Evolutionary conservation across 2,329 filamentous ascomycete species (phyloP).

Genomic region (Colletotrichum lupini): DNA sequence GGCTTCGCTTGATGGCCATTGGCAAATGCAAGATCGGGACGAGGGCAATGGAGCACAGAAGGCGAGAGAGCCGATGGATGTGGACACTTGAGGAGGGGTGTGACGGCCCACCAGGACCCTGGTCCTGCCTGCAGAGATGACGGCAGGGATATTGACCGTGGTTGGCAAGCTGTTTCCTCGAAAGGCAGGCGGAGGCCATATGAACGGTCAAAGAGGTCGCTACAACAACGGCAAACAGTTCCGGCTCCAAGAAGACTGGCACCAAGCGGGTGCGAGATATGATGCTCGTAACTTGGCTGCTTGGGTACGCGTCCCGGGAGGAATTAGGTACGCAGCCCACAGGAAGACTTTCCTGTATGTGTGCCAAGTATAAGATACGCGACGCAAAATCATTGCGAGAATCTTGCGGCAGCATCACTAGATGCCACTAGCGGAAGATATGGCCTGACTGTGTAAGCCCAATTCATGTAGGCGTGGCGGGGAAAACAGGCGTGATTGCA

Average conservation of each 20-base stretch:
- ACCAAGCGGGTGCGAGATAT: not conserved
- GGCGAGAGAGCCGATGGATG: conserved; percentile 15
- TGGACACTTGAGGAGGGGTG: conserved; percentile 17
- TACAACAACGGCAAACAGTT: not conserved
- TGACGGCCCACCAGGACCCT: conserved; percentile 5
- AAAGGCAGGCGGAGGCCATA: conserved; percentile 8
- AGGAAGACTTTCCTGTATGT: not conserved
- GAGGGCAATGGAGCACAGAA: conserved; percentile 18
- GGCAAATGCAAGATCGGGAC: conserved; percentile 16
- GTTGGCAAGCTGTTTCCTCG: conserved; percentile 16
- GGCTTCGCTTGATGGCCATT: conserved; percentile 18
- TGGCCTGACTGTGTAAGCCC: not conserved
- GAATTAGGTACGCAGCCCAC: not conserved
- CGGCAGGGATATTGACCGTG: conserved; percentile 18
- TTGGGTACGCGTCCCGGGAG: conserved; percentile 19
- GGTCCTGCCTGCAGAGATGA: conserved; percentile 20
- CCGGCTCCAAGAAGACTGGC: not conserved
- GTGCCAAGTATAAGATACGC: not conserved
- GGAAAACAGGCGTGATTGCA: too few species aligned
- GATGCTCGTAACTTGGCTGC: not conserved
- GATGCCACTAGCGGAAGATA: not conserved
- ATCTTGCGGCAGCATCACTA: not conserved
- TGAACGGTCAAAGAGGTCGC: not conserved
- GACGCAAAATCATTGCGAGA: not conserved
- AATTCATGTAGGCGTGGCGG: too few species aligned